Evolutionary conservation across 257 asterid genomes (phyloP), one percentile per base, ranked within the genome.

Genomic region (Lantana camara): DNA sequence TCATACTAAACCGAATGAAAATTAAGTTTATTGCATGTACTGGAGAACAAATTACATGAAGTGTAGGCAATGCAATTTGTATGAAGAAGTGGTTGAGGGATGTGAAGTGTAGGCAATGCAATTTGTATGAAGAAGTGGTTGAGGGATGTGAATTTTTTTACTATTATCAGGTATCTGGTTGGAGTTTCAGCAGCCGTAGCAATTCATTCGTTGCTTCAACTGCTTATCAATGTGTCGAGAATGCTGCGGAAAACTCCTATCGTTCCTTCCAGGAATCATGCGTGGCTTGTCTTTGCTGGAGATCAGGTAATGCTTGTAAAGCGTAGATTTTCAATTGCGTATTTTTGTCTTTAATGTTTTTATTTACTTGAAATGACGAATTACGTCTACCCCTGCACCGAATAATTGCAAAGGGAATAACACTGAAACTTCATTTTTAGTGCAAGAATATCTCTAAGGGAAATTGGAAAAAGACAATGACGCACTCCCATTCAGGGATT

Each of bases 101-200:
- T 19, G 71, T 63, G 58, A 52, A 54, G 9, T 16, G 46, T 21
- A 44, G 59, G 42, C 29, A 54, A 64, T 23, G 54, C 17, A 9
- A 38, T 55, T 27, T 59, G 61, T 49, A 53, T 66, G 71, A 69
- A 19, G 22, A 9, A 60, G 79, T 68, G 52, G 80, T 70, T 76
- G 70, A 68, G 64, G 64, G 71, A 82, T 19, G 71, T 63, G 58
- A 52, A 54, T n/a, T n/a, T 41, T 48, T 37, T 62, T 69, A 61
- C 3, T 14, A 48, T 47, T 58, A 35, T 73, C 77, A 88, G 96
- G 85, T 91, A 86, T 64, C 68, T 91, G 58, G 96, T 86, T 7
- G 98, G 95, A 75, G 85, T 89, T 42, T 81, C 89, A 4, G 95
- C 83, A 15, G 95, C 89, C 7, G 96, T 74, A 29, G 92, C 92